Percentiles rank a stretch among this genome's conserved stretches.
Evolutionary conservation across 2,329 filamentous ascomycete genomes (phyloP).

Genomic region (Microascus cirrosus): DNA sequence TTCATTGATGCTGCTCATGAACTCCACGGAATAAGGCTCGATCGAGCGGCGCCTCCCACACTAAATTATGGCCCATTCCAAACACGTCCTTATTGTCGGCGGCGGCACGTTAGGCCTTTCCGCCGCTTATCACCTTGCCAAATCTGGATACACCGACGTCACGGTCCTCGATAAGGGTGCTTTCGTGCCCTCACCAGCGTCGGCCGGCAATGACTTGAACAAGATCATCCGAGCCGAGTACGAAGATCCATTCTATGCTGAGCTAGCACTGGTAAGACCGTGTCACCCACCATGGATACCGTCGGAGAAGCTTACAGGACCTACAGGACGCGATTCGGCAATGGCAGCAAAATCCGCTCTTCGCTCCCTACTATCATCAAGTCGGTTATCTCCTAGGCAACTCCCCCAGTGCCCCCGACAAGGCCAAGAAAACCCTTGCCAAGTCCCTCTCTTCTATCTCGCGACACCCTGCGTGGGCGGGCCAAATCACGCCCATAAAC

Average conservation of each 20-base stretch:
- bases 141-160: constrained; percentile 10
- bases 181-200: constrained; percentile 7
- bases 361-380: constrained; percentile 31
- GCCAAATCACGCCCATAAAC: constrained; percentile 14
- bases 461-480: constrained; percentile 24
- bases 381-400: constrained; percentile 31
- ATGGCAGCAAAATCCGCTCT: not conserved
- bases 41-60: not conserved
- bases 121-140: constrained; percentile 19
- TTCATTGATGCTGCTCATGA: not conserved
- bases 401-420: constrained; percentile 32
- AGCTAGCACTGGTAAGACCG: constrained; percentile 13
- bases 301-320: not conserved
- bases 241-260: constrained; percentile 16
- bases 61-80: not conserved
- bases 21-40: not conserved
- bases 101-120: constrained; percentile 21
- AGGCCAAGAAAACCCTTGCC: constrained; percentile 32
- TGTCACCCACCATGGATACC: not conserved
- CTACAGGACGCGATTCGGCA: not conserved
- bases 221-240: constrained; percentile 27
- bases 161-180: constrained; percentile 8
- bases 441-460: constrained; percentile 17
- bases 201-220: constrained; percentile 19
- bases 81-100: not conserved